Percentiles rank a stretch among this genome's conserved stretches.
phyloP scores from a whole-genome alignment of 2,329 filamentous ascomycete genomes.

The Fusarium dimerum region DNA sequence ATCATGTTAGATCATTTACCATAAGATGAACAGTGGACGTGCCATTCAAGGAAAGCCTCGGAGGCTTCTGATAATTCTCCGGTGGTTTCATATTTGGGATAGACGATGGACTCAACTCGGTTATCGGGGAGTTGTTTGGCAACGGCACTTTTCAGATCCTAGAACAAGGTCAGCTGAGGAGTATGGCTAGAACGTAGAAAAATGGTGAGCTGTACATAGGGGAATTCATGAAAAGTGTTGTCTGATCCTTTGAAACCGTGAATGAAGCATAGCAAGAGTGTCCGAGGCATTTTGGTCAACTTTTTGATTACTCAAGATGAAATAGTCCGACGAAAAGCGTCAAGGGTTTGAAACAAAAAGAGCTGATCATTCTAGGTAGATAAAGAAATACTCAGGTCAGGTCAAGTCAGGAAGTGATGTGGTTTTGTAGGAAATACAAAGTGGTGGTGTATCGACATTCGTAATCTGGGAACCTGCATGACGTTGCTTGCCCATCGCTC shows the following conservation, averaged over 20 bases:
- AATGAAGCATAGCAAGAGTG: background rate
- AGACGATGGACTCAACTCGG: slow-evolving; percentile 61
- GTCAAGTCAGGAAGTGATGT: too few relatives aligned
- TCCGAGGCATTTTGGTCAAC: background rate
- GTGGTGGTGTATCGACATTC: background rate
- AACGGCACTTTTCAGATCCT: slow-evolving; percentile 60
- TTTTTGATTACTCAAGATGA: background rate
- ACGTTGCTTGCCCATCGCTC: background rate
- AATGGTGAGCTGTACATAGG: slow-evolving; percentile 40
- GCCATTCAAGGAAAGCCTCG: slow-evolving; percentile 50
- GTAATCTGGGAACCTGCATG: background rate
- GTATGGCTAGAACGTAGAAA: background rate
- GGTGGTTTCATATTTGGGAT: slow-evolving; percentile 72
- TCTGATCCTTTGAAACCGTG: slow-evolving; percentile 53
- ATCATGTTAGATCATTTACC: background rate
- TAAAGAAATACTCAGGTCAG: too few relatives aligned
- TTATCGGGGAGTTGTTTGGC: slow-evolving; percentile 61
- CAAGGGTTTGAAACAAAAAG: background rate
- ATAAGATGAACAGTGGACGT: slow-evolving; percentile 1
- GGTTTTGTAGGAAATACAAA: too few relatives aligned
- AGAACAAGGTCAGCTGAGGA: background rate
- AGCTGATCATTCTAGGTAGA: background rate
- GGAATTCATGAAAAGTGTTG: slow-evolving; percentile 69
- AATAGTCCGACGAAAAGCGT: background rate
- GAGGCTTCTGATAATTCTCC: slow-evolving; percentile 61